phyloP scores from a whole-genome alignment of 345 rosid genomes.

The Gossypioides kirkii region DNA sequence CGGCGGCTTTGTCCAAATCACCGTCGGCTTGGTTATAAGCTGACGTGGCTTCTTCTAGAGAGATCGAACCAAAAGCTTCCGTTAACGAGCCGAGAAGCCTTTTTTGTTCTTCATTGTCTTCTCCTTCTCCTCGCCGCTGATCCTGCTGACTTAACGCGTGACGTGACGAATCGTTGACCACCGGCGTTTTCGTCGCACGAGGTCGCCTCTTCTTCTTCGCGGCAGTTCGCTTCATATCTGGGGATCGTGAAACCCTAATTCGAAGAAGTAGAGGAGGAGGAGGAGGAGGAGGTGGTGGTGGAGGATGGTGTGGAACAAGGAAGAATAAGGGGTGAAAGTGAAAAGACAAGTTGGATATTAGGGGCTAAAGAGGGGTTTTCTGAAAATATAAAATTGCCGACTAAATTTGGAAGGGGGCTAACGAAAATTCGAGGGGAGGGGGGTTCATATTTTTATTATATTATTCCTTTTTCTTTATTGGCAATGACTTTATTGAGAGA shows the following conservation, averaged over 20 bases:
- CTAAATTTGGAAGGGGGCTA: not conserved
- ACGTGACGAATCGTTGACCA: conserved; percentile 14
- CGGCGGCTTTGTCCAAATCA: conserved; percentile 47
- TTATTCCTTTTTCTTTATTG: not conserved
- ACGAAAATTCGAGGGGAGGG: not conserved
- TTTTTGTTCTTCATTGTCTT: not conserved
- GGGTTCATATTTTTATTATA: not conserved
- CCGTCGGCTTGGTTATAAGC: conserved; percentile 44
- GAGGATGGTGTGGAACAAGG: not conserved
- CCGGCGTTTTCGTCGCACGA: conserved; percentile 17
- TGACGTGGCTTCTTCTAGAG: conserved; percentile 45
- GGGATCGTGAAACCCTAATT: conserved; percentile 14
- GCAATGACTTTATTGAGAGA: not conserved
- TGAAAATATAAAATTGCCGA: not conserved
- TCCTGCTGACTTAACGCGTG: conserved; percentile 16
- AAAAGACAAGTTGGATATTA: not conserved
- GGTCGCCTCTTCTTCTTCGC: conserved; percentile 33
- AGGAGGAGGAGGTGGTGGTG: not conserved
- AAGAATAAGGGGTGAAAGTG: not conserved
- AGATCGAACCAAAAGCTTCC: conserved; percentile 49
- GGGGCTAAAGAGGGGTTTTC: not conserved
- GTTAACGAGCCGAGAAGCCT: conserved; percentile 28
- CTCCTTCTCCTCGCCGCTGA: conserved; percentile 14
- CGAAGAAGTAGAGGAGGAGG: not conserved
- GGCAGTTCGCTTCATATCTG: conserved; percentile 39